Percentiles rank a stretch among this genome's conserved stretches.
phyloP scores from a whole-genome alignment of 495 filamentous ascomycete genomes.

The Aspergillus bertholletiae region DNA sequence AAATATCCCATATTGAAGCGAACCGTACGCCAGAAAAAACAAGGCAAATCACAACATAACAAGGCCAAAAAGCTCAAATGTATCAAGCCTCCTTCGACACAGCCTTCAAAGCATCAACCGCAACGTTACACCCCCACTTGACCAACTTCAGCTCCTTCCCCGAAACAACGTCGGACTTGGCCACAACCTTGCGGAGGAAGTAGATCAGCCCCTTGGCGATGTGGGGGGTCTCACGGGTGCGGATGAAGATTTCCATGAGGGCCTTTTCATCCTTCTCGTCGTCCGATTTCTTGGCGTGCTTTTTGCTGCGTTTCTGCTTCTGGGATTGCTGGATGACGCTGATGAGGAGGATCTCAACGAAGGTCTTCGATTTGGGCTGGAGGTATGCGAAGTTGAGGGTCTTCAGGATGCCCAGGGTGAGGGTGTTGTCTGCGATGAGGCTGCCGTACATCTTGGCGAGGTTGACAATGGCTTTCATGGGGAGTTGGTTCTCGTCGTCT shows the following conservation, averaged over 20 bases:
- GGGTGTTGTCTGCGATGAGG: constrained; percentile 62
- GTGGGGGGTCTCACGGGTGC: constrained; percentile 54
- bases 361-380: constrained; percentile 69
- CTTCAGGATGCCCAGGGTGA: constrained; percentile 67
- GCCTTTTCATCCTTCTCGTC: constrained; percentile 28
- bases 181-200: constrained; percentile 74
- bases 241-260: constrained; percentile 63
- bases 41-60: too few species aligned
- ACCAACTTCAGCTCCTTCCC: constrained; percentile 57
- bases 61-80: too few species aligned
- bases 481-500: constrained; percentile 47
- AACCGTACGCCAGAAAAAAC: not conserved
- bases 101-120: constrained; percentile 53
- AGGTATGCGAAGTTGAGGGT: constrained; percentile 75
- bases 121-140: constrained; percentile 67
- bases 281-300: constrained; percentile 23
- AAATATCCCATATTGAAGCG: not conserved
- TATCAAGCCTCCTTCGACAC: constrained; percentile 30
- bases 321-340: constrained; percentile 65
- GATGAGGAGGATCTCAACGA: constrained; percentile 77
- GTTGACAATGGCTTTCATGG: constrained; percentile 73
- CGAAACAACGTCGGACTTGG: constrained; percentile 66
- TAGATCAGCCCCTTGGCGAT: constrained; percentile 69
- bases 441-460: constrained; percentile 80
- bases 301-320: constrained; percentile 31